Percentiles rank a stretch among this genome's conserved stretches.
These are phyloP conservation scores for Pseudocercospora macadamiae DNA, from an alignment of 2,329 filamentous ascomycete species.

Conservation along the genomic window DNA sequence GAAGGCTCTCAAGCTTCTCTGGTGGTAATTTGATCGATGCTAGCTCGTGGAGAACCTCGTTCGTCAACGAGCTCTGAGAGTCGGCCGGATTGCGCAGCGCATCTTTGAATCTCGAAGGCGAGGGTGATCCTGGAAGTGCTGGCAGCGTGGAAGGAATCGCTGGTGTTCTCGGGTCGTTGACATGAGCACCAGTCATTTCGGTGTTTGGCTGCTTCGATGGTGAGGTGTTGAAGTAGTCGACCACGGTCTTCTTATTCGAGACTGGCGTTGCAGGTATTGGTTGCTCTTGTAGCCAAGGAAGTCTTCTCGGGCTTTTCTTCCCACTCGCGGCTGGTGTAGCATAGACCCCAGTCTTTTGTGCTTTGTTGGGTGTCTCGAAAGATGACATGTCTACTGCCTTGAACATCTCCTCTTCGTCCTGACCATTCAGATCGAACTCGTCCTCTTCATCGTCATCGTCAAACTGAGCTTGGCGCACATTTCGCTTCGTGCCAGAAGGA, in stretches of 20 bases:
- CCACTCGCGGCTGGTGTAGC: conserved; percentile 41
- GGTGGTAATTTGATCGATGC: conserved; percentile 22
- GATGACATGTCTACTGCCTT: conserved; percentile 28
- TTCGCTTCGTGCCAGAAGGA: conserved; percentile 36
- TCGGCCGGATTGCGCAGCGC: conserved; percentile 32
- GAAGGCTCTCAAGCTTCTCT: conserved; percentile 42
- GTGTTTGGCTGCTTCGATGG: conserved; percentile 31
- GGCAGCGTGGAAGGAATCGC: background rate
- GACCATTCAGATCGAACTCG: conserved; percentile 39
- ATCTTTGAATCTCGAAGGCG: conserved; percentile 31
- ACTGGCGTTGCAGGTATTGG: conserved; percentile 27
- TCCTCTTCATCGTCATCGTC: conserved; percentile 32
- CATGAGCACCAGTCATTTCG: conserved; percentile 11
- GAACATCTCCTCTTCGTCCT: conserved; percentile 40
- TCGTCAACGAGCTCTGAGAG: conserved; percentile 28
- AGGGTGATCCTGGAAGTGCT: conserved; percentile 23
- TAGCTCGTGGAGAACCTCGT: conserved; percentile 30
- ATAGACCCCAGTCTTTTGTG: conserved; percentile 41
- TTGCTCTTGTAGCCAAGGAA: conserved; percentile 42
- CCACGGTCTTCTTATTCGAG: conserved; percentile 31
- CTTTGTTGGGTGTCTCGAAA: conserved; percentile 47
- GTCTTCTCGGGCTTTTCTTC: conserved; percentile 35
- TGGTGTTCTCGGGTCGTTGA: conserved; percentile 5
- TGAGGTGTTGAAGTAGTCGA: conserved; percentile 30
- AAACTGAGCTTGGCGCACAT: conserved; percentile 26